Evolutionary conservation across 1,139 yeast genomes (phyloP).

Genomic region (Scheffersomyces titani): DNA sequence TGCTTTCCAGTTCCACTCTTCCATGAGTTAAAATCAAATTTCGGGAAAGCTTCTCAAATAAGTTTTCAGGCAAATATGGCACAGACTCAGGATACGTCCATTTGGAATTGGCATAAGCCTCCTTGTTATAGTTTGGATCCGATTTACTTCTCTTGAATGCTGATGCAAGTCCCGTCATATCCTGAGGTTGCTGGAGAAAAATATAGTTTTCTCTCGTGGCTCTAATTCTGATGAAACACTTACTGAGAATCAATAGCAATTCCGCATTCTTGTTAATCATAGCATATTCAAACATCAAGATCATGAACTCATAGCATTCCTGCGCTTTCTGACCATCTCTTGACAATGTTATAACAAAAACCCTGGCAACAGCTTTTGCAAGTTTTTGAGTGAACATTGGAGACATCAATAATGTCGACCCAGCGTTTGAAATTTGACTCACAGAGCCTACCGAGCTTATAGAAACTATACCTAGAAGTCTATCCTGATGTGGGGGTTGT

Average conservation of each 20-base stretch:
- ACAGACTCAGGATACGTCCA: slow-evolving; percentile 69
- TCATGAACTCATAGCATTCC: slow-evolving; percentile 28
- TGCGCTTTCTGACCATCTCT: slow-evolving; percentile 29
- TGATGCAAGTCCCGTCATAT: slow-evolving; percentile 68
- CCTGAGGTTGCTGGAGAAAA: slow-evolving; percentile 55
- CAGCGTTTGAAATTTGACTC: background rate
- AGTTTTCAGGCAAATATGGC: slow-evolving; percentile 46
- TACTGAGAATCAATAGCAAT: slow-evolving; percentile 49
- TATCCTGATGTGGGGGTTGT: slow-evolving; percentile 4
- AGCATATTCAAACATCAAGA: slow-evolving; percentile 28
- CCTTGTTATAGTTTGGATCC: slow-evolving; percentile 19
- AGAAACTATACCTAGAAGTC: slow-evolving; percentile 23
- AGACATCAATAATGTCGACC: slow-evolving; percentile 7
- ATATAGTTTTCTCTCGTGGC: slow-evolving; percentile 48
- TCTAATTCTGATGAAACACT: slow-evolving; percentile 58
- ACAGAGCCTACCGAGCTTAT: slow-evolving; percentile 10
- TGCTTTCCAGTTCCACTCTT: slow-evolving; percentile 9
- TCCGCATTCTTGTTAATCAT: slow-evolving; percentile 27
- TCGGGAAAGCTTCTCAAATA: slow-evolving; percentile 34
- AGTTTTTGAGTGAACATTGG: slow-evolving; percentile 21
- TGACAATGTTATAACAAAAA: slow-evolving; percentile 30
- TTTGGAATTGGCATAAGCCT: slow-evolving; percentile 13
- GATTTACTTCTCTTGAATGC: slow-evolving; percentile 53
- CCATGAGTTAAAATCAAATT: slow-evolving; percentile 8
- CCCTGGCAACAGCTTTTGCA: slow-evolving; percentile 32